Conservation (phyloP, 306 rosid species). For the Quillaja saponaria region DNA sequence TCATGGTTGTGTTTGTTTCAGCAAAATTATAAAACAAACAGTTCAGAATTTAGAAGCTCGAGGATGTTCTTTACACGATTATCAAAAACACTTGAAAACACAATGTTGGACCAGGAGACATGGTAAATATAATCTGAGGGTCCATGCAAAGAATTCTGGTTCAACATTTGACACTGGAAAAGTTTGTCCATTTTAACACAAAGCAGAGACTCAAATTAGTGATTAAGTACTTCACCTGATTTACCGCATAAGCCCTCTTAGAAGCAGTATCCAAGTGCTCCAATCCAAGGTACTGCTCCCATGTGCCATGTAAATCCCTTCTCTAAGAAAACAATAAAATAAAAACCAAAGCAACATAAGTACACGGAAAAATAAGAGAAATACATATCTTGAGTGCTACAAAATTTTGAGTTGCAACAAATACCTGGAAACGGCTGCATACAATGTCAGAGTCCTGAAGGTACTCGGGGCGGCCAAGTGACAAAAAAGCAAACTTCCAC, state of each 20-base stretch:
- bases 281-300: conserved; percentile 99
- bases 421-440: conserved; percentile 85
- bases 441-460: conserved; percentile 76
- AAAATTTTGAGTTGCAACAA: not conserved
- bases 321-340: conserved; percentile 44
- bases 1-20: not conserved
- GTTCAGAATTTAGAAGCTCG: not conserved
- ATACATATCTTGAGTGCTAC: not conserved
- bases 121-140: no score
- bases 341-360: conserved; percentile 19
- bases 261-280: conserved; percentile 83
- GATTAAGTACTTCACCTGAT: conserved; percentile 58
- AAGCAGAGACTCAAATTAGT: not conserved
- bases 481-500: conserved; percentile 96
- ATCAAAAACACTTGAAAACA: not conserved
- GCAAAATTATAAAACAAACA: not conserved
- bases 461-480: conserved; percentile 91
- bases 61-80: not conserved
- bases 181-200: not conserved
- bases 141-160: not conserved
- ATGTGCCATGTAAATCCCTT: conserved; percentile 87
- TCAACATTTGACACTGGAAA: not conserved
- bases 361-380: not conserved
- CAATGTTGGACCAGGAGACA: not conserved
- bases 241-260: conserved; percentile 63